Conservation (phyloP, 345 rosid genomes). For the Gynandropsis gynandra region DNA sequence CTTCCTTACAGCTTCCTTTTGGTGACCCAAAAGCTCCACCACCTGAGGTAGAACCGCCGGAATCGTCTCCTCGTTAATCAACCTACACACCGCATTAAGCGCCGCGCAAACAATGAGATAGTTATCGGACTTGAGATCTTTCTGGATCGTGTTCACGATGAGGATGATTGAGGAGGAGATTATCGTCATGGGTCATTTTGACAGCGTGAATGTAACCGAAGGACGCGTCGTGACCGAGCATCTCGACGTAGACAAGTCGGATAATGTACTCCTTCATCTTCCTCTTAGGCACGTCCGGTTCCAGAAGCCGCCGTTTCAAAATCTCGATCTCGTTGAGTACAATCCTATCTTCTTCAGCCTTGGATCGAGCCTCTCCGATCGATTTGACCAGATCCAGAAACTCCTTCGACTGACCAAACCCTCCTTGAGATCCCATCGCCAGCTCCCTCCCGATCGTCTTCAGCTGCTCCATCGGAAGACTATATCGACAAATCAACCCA, state of each 20-base stretch:
- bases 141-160: constrained; percentile 93
- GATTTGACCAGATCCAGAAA: constrained; percentile 95
- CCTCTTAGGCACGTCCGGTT: constrained; percentile 85
- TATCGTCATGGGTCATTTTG: constrained; percentile 96
- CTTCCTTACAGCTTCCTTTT: constrained; percentile 91
- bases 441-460: constrained; percentile 98
- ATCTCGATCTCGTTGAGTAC: constrained; percentile 87
- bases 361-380: constrained; percentile 97
- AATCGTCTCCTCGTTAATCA: constrained; percentile 96
- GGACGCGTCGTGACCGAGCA: constrained; percentile 98
- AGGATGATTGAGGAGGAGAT: constrained; percentile 69
- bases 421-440: constrained; percentile 98
- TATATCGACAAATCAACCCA: constrained; percentile 1
- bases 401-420: constrained; percentile 89
- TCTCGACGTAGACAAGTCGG: constrained; percentile 83
- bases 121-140: constrained; percentile 91
- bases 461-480: constrained; percentile 63
- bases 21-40: constrained; percentile 69
- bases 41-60: constrained; percentile 96
- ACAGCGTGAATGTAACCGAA: constrained; percentile 98
- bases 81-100: constrained; percentile 74
- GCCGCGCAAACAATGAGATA: constrained; percentile 84
- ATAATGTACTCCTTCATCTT: constrained; percentile 95
- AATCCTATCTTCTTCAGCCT: constrained; percentile 96
- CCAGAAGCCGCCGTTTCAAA: constrained; percentile 73